Evolutionary conservation across 148 eudicot species (phyloP).

Genomic region (Rheum nobile): DNA sequence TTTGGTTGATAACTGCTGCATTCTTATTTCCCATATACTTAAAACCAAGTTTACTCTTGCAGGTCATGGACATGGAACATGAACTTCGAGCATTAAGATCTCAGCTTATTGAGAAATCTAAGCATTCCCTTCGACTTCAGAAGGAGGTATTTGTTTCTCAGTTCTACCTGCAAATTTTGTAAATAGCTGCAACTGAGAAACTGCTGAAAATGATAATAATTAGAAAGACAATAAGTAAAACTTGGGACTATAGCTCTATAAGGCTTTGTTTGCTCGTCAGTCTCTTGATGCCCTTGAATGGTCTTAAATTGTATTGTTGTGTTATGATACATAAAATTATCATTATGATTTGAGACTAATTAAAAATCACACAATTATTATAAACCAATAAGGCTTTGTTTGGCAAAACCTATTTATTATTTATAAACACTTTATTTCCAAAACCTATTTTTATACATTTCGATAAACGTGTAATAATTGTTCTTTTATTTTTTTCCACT

Average conservation of each 20-base stretch:
- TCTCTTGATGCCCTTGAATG: not conserved
- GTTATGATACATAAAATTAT: not conserved
- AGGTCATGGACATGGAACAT: conserved; percentile 99
- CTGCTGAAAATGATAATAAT: not conserved
- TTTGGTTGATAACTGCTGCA: not conserved
- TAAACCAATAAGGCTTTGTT: no score
- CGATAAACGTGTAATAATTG: no score
- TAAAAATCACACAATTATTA: not conserved
- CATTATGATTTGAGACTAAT: not conserved
- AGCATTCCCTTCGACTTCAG: conserved; percentile 69
- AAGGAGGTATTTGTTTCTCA: conserved; percentile 52
- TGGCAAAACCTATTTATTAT: no score
- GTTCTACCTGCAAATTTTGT: not conserved
- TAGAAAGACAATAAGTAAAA: not conserved
- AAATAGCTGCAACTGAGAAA: not conserved
- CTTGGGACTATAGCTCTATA: not conserved
- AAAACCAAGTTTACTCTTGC: conserved; percentile 4
- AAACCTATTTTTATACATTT: no score
- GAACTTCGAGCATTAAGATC: conserved; percentile 84
- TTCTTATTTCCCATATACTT: not conserved
- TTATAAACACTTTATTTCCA: no score
- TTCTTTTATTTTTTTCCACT: no score
- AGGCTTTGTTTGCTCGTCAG: not conserved
- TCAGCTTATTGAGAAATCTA: conserved; percentile 87
- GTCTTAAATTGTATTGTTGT: not conserved